Conservation (phyloP, 441 rosid genomes). For the Hura crepitans region DNA sequence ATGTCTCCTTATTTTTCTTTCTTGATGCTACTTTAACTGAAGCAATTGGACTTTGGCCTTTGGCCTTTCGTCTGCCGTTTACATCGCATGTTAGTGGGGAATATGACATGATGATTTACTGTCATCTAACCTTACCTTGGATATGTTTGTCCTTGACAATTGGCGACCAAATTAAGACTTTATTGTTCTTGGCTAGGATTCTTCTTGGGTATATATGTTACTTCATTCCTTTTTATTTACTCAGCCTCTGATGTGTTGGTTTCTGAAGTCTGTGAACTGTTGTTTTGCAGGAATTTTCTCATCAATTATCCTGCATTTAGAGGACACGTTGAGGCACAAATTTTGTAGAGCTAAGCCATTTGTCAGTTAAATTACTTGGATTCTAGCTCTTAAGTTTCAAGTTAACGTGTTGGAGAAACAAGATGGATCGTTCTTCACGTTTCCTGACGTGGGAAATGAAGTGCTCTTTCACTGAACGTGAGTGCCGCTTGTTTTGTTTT, state of each 20-base stretch:
- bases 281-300: constrained; percentile 54
- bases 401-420: background rate
- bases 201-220: background rate
- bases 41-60: too few relatives aligned
- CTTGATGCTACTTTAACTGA: too few relatives aligned
- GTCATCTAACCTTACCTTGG: too few relatives aligned
- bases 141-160: too few relatives aligned
- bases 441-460: too few relatives aligned
- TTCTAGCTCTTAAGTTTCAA: background rate
- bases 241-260: background rate
- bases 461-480: too few relatives aligned
- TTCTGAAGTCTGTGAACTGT: constrained; percentile 6
- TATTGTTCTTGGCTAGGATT: background rate
- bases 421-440: background rate
- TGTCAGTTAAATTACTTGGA: background rate
- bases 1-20: too few relatives aligned
- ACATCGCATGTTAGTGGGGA: too few relatives aligned
- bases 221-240: background rate
- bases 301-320: constrained; percentile 44
- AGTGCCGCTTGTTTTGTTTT: too few relatives aligned
- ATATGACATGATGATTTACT: too few relatives aligned
- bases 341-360: constrained; percentile 44
- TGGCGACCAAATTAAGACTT: too few relatives aligned
- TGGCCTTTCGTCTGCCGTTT: too few relatives aligned
- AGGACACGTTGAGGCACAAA: constrained; percentile 43